Evolutionary conservation across 257 asterid species (phyloP).

Genomic region (Salvia hispanica): DNA sequence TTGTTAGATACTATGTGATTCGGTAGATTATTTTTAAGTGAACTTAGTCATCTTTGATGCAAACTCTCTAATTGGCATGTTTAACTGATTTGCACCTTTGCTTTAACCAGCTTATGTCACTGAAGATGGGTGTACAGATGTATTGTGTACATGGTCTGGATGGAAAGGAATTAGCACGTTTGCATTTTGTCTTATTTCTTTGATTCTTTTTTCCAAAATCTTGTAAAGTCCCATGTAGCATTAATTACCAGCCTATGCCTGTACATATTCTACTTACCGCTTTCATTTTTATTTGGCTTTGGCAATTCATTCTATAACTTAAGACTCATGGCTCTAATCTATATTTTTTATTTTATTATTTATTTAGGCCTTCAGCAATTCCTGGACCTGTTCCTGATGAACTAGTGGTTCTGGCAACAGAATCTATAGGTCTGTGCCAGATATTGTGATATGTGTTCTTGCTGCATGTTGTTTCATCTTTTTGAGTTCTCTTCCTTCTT

Average conservation of each 20-base stretch:
- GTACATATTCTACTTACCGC: conserved; percentile 9
- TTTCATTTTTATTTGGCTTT: not conserved
- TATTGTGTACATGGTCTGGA: not conserved
- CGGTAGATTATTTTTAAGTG: not conserved
- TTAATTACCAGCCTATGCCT: not conserved
- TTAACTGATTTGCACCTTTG: conserved; percentile 7
- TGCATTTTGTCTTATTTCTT: conserved; percentile 7
- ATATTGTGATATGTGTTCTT: conserved; percentile 22
- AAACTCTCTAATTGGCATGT: not conserved
- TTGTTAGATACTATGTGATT: not conserved
- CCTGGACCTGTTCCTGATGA: conserved; percentile 99
- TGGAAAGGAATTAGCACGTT: not conserved
- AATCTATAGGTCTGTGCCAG: conserved; percentile 73
- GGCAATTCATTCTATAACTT: conserved; percentile 14
- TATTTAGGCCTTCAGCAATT: conserved; percentile 76
- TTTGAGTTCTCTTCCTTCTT: conserved; percentile 25
- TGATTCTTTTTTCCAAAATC: not conserved
- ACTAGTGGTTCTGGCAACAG: conserved; percentile 68
- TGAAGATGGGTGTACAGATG: not conserved
- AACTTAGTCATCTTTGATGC: conserved; percentile 5
- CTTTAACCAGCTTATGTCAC: conserved; percentile 10
- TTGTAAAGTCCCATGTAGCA: not conserved
- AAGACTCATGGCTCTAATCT: not conserved
- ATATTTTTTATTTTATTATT: conserved; percentile 8
- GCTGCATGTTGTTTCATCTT: conserved; percentile 28